A percentile compares a stretch with the other conserved stretches of the same genome.
These are phyloP conservation scores for Acorus calamus DNA, from an alignment of 106 monocot genomes.

Conservation along the genomic window DNA sequence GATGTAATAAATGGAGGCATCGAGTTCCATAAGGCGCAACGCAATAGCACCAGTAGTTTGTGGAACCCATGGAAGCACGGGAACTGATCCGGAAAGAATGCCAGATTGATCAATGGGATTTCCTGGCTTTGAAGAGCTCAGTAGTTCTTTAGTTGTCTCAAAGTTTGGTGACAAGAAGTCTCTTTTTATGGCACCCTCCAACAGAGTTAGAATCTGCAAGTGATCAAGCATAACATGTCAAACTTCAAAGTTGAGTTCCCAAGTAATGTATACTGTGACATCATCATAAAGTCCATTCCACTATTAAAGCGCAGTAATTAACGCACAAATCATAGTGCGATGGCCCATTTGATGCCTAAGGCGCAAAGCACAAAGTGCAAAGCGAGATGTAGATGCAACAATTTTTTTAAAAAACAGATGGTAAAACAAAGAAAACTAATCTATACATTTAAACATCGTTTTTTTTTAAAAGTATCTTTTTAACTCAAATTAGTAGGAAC, in stretches of 20 bases:
- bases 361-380: no score
- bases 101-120: constrained; percentile 9
- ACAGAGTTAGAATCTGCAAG: constrained; percentile 63
- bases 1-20: constrained; percentile 66
- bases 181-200: constrained; percentile 68
- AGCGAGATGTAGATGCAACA: no score
- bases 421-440: no score
- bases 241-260: background rate
- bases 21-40: constrained; percentile 76
- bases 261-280: background rate
- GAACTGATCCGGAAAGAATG: constrained; percentile 31
- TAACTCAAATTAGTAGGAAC: no score
- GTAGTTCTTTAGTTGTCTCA: constrained; percentile 71
- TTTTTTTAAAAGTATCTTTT: no score
- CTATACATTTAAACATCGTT: no score
- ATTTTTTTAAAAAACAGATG: no score
- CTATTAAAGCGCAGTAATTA: no score
- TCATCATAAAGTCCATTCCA: background rate
- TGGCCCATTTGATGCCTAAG: no score
- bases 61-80: constrained; percentile 83
- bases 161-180: constrained; percentile 60
- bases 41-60: constrained; percentile 61
- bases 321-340: no score
- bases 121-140: constrained; percentile 24
- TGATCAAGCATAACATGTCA: background rate